phyloP scores from a whole-genome alignment of 192 early-diverging fungal species.

The Piromyces finnis region DNA sequence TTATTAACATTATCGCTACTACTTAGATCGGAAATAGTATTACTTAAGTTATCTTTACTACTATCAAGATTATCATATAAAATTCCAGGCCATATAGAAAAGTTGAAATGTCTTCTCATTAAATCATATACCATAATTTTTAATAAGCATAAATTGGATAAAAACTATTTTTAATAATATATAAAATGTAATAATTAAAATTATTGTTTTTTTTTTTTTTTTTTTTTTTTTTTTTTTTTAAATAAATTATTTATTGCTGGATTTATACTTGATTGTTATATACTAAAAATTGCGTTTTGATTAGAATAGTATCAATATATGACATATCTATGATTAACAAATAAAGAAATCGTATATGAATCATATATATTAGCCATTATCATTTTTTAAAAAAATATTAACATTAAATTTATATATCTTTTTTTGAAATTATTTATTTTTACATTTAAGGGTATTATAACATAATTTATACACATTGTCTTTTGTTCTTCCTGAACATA shows the following conservation, averaged over 20 bases:
- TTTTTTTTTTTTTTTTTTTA: too few species aligned
- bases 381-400: background rate
- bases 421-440: background rate
- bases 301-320: conserved; percentile 27
- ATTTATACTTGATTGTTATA: conserved; percentile 27
- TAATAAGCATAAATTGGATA: conserved; percentile 21
- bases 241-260: too few species aligned
- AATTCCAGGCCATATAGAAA: conserved; percentile 16
- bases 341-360: too few species aligned
- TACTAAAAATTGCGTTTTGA: conserved; percentile 36
- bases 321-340: conserved; percentile 15
- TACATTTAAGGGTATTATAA: conserved; percentile 39
- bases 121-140: conserved; percentile 31
- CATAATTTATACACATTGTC: conserved; percentile 26
- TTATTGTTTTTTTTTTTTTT: too few species aligned
- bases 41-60: background rate
- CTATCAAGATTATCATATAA: conserved; percentile 1
- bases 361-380: too few species aligned
- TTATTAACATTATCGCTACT: background rate
- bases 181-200: too few species aligned
- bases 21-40: background rate
- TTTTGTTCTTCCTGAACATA: conserved; percentile 12
- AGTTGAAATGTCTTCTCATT: conserved; percentile 35
- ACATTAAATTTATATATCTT: too few species aligned
- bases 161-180: conserved; percentile 14